These are phyloP conservation scores for Raffaelea arxii DNA, from an alignment of 2,329 filamentous ascomycete species.

Conservation along the genomic window DNA sequence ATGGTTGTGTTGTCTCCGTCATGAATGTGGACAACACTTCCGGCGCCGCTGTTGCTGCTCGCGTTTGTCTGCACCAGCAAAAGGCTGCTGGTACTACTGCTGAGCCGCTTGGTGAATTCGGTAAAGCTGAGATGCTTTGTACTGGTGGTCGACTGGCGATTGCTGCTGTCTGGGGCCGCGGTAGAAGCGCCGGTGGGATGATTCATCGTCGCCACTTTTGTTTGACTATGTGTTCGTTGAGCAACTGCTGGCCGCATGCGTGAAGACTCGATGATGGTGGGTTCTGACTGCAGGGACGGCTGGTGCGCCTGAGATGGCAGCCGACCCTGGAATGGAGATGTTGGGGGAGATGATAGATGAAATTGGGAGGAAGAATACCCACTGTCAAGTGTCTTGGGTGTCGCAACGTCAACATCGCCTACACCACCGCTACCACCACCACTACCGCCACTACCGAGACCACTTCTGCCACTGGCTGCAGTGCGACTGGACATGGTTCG, in stretches of 20 bases:
- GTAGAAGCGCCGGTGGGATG: neutral
- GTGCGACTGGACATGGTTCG: slow-evolving; percentile 19
- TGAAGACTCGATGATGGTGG: no score
- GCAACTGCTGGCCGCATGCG: slow-evolving; percentile 33
- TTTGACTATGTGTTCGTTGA: slow-evolving; percentile 38
- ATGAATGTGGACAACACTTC: slow-evolving; percentile 18
- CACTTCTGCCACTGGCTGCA: neutral
- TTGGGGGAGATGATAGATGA: slow-evolving; percentile 9
- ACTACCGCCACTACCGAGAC: neutral
- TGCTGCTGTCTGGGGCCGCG: slow-evolving; percentile 18
- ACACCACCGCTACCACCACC: slow-evolving; percentile 11
- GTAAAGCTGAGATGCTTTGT: slow-evolving; percentile 50
- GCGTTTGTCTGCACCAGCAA: slow-evolving; percentile 48
- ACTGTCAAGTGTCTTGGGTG: slow-evolving; percentile 20
- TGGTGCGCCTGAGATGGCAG: neutral
- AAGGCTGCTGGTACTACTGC: slow-evolving; percentile 50
- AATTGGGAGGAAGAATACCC: slow-evolving; percentile 12
- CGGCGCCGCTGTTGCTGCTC: slow-evolving; percentile 36
- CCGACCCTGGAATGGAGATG: neutral
- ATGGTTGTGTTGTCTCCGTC: slow-evolving; percentile 24
- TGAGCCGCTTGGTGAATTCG: slow-evolving; percentile 51
- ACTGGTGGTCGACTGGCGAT: slow-evolving; percentile 43
- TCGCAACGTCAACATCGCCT: slow-evolving; percentile 24
- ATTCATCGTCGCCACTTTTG: slow-evolving; percentile 35
- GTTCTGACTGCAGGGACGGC: slow-evolving; percentile 27